A percentile compares a stretch with the other conserved stretches of the same genome.
Evolutionary conservation across 192 early-diverging fungal genomes (phyloP).

Genomic region (Borealophlyctis nickersoniae): DNA sequence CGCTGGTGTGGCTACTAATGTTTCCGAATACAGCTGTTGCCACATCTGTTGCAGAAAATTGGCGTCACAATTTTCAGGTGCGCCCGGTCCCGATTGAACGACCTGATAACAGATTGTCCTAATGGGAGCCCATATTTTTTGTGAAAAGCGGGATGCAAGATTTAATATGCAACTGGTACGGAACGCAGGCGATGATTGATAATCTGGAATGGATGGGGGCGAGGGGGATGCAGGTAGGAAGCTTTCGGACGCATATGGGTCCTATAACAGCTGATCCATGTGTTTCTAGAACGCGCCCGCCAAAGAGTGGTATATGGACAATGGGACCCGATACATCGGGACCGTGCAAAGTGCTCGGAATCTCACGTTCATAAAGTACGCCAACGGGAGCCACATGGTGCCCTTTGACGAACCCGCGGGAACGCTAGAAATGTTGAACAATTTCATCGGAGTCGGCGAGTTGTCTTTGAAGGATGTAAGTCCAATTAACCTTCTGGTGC

Average conservation of each 20-base stretch:
- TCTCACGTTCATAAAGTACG: slow-evolving; percentile 56
- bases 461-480: not conserved
- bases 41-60: slow-evolving; percentile 54
- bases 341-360: slow-evolving; percentile 50
- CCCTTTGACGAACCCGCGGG: slow-evolving; percentile 63
- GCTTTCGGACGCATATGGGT: not conserved
- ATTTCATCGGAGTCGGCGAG: slow-evolving; percentile 36
- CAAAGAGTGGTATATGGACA: slow-evolving; percentile 52
- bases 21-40: slow-evolving; percentile 52
- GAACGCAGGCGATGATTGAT: slow-evolving; percentile 64
- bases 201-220: slow-evolving; percentile 64
- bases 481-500: not conserved
- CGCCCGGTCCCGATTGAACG: no score
- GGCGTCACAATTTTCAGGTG: slow-evolving; percentile 65
- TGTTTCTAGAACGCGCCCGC: not conserved
- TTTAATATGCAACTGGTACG: slow-evolving; percentile 76
- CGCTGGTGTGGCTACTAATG: slow-evolving; percentile 55
- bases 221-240: slow-evolving; percentile 55
- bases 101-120: no score
- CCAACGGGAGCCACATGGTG: slow-evolving; percentile 70
- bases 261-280: not conserved
- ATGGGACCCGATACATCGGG: slow-evolving; percentile 42
- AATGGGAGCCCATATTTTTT: no score
- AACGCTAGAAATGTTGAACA: slow-evolving; percentile 57
- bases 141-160: slow-evolving; percentile 76